A percentile compares a stretch with the other conserved stretches of the same genome.
phyloP scores from a whole-genome alignment of 306 rosid genomes.

The Inga oerstediana region DNA sequence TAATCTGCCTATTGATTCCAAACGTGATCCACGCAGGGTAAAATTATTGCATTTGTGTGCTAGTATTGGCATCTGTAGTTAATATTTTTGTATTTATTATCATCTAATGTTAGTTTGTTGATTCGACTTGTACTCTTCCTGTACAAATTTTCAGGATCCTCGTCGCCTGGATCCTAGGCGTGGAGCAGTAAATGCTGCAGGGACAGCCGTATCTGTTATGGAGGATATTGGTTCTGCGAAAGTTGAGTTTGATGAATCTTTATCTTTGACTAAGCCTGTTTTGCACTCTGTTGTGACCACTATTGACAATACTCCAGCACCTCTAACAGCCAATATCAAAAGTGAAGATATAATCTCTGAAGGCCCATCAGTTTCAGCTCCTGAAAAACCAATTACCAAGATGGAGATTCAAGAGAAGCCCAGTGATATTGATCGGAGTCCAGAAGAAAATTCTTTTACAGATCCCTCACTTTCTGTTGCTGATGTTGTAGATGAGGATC shows the following conservation, averaged over 20 bases:
- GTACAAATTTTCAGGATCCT: constrained; percentile 76
- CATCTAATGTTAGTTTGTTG: constrained; percentile 19
- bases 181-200: constrained; percentile 50
- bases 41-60: constrained; percentile 27
- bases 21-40: constrained; percentile 98
- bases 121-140: constrained; percentile 25
- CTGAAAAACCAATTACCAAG: constrained; percentile 43
- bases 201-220: constrained; percentile 43
- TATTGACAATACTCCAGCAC: constrained; percentile 47
- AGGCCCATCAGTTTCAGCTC: constrained; percentile 47
- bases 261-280: constrained; percentile 53
- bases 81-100: constrained; percentile 2
- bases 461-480: constrained; percentile 52
- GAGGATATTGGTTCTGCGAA: constrained; percentile 58
- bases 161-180: constrained; percentile 98
- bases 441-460: constrained; percentile 46
- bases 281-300: constrained; percentile 41
- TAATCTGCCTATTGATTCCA: constrained; percentile 70
- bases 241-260: constrained; percentile 59
- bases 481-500: constrained; percentile 55
- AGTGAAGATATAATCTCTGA: constrained; percentile 59
- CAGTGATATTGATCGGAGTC: constrained; percentile 43
- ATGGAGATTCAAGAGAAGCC: constrained; percentile 57
- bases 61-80: constrained; percentile 22
- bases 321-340: constrained; percentile 45